Conservation (phyloP, 2,329 filamentous ascomycete species). For the Pseudogymnoascus sp. region DNA sequence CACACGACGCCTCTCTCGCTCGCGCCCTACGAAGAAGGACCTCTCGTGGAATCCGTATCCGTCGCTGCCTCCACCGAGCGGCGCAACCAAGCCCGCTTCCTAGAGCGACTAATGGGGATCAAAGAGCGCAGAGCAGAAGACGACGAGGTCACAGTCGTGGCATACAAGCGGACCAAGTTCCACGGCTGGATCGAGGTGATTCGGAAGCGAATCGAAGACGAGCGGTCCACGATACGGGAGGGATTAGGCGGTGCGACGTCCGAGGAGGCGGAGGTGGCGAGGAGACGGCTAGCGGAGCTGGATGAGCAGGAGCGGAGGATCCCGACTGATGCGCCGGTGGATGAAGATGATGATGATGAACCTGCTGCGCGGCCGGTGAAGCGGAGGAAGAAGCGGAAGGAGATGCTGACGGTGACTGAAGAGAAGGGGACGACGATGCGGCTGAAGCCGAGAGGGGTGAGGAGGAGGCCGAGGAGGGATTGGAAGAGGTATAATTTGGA, state of each 20-base stretch:
- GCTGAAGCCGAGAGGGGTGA: neutral
- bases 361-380: constrained; percentile 1
- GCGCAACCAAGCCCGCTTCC: constrained; percentile 43
- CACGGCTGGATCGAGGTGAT: constrained; percentile 17
- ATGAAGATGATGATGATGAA: neutral
- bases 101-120: constrained; percentile 55
- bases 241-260: neutral
- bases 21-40: neutral
- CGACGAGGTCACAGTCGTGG: constrained; percentile 56
- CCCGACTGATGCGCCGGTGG: neutral
- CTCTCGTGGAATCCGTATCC: constrained; percentile 9
- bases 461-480: neutral
- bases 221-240: constrained; percentile 15
- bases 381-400: neutral
- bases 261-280: neutral
- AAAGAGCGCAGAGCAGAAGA: constrained; percentile 56
- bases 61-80: constrained; percentile 23
- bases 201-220: constrained; percentile 14
- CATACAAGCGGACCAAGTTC: constrained; percentile 27
- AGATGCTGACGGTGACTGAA: neutral
- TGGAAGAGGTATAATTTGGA: constrained; percentile 8
- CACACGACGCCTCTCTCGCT: neutral
- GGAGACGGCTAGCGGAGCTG: constrained; percentile 1
- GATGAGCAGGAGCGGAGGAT: constrained; percentile 10
- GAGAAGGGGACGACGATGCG: neutral